Evolutionary conservation across 768 basidiomycete genomes (phyloP).

Genomic region (Amanita rimosa): DNA sequence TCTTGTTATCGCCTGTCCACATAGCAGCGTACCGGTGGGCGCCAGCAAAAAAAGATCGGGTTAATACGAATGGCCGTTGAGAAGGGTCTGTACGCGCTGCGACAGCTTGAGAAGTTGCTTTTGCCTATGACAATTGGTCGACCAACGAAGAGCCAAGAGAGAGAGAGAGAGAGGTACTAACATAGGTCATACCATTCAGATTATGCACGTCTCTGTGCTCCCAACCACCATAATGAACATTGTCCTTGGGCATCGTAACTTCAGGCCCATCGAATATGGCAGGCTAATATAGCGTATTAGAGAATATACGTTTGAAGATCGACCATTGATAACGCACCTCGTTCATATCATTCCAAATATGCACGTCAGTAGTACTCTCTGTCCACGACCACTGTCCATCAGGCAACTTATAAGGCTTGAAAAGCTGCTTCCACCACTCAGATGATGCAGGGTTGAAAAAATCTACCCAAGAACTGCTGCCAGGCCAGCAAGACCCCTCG

Average conservation of each 20-base stretch:
- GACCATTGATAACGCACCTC: slow-evolving; percentile 43
- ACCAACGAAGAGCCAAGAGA: not conserved
- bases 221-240: slow-evolving; percentile 87
- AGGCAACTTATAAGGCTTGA: slow-evolving; percentile 45
- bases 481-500: slow-evolving; percentile 99
- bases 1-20: slow-evolving; percentile 98
- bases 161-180: slow-evolving; percentile 20
- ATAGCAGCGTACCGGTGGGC: slow-evolving; percentile 94
- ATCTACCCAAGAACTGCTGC: slow-evolving; percentile 93
- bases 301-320: not conserved
- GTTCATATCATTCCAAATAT: slow-evolving; percentile 99
- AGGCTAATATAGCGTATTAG: slow-evolving; percentile 33
- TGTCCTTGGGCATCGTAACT: slow-evolving; percentile 60
- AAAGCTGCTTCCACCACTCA: slow-evolving; percentile 86
- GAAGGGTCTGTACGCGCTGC: slow-evolving; percentile 64
- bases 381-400: slow-evolving; percentile 62
- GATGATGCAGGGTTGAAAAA: slow-evolving; percentile 88
- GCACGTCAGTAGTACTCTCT: slow-evolving; percentile 70
- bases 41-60: slow-evolving; percentile 90
- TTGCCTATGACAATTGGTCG: slow-evolving; percentile 40
- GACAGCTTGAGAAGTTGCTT: slow-evolving; percentile 74
- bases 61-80: slow-evolving; percentile 89
- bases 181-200: slow-evolving; percentile 91
- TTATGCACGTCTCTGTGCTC: slow-evolving; percentile 98
- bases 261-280: slow-evolving; percentile 99